Conservation (phyloP, 1,284 basidiomycete genomes). For the Vanrija sp. region DNA sequence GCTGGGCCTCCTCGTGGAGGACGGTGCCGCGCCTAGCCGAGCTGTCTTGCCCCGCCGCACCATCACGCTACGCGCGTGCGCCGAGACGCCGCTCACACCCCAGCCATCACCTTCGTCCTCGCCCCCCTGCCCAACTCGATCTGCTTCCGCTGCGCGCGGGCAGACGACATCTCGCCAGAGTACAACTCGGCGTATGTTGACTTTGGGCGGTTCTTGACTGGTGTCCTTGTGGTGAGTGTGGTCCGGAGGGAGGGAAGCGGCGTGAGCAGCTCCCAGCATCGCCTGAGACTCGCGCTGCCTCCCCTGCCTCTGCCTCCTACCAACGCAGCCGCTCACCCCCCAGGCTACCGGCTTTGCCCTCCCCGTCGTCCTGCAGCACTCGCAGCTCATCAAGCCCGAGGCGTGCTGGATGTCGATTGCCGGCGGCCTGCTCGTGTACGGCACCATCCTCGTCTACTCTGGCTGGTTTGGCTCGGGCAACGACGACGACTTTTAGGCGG, state of each 20-base stretch:
- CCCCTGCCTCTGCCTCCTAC: too few species aligned
- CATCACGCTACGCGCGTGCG: slow-evolving; percentile 1
- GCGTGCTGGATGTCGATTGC: slow-evolving; percentile 92
- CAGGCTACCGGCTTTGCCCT: slow-evolving; percentile 78
- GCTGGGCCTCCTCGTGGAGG: too few species aligned
- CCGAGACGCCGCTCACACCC: neutral
- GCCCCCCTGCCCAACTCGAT: slow-evolving; percentile 94
- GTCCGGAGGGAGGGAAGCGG: neutral
- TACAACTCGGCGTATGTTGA: slow-evolving; percentile 67
- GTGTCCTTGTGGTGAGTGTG: slow-evolving; percentile 67
- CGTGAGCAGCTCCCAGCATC: too few species aligned
- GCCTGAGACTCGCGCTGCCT: neutral
- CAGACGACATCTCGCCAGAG: slow-evolving; percentile 56
- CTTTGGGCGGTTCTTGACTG: slow-evolving; percentile 91
- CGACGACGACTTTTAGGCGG: slow-evolving; percentile 39
- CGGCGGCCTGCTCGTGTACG: slow-evolving; percentile 91
- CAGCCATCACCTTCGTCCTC: slow-evolving; percentile 90
- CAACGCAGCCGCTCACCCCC: neutral
- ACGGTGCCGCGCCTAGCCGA: too few species aligned
- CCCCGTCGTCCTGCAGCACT: slow-evolving; percentile 87
- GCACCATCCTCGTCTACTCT: slow-evolving; percentile 82
- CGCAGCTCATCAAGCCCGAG: slow-evolving; percentile 75
- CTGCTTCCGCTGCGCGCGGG: slow-evolving; percentile 53
- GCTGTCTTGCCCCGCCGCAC: neutral
- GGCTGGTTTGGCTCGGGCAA: slow-evolving; percentile 61